Percentiles rank a stretch among this genome's conserved stretches.
These are phyloP conservation scores for Clavispora vitiphila DNA, from an alignment of 805 yeast species.

Conservation along the genomic window DNA sequence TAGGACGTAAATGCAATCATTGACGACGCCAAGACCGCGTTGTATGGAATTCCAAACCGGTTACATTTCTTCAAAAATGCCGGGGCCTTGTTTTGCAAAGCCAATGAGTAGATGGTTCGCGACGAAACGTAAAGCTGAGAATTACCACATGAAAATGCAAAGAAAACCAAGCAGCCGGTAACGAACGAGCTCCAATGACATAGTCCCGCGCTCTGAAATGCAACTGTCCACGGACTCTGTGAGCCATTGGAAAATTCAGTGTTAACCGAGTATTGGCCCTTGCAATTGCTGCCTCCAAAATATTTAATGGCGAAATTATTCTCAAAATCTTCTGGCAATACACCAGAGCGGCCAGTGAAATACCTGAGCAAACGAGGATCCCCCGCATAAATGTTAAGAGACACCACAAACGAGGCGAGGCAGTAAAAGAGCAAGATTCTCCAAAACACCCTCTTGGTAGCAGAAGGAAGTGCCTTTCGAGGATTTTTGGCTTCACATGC, in stretches of 20 bases:
- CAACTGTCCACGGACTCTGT: slow-evolving; percentile 44
- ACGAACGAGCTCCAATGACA: slow-evolving; percentile 34
- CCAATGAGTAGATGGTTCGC: slow-evolving; percentile 37
- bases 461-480: slow-evolving; percentile 68
- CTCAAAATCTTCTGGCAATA: slow-evolving; percentile 15
- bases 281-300: slow-evolving; percentile 35
- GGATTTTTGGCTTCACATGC: slow-evolving; percentile 87
- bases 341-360: slow-evolving; percentile 34
- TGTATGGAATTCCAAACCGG: slow-evolving; percentile 65
- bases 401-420: slow-evolving; percentile 61
- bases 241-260: slow-evolving; percentile 37
- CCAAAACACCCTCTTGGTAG: slow-evolving; percentile 71
- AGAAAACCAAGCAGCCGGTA: slow-evolving; percentile 44
- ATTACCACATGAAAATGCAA: slow-evolving; percentile 42
- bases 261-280: slow-evolving; percentile 16
- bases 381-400: slow-evolving; percentile 70
- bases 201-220: slow-evolving; percentile 34
- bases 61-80: slow-evolving; percentile 54
- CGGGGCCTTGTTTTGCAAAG: slow-evolving; percentile 57
- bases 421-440: slow-evolving; percentile 62
- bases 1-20: slow-evolving; percentile 57
- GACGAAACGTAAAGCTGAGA: slow-evolving; percentile 42
- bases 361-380: slow-evolving; percentile 68
- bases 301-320: slow-evolving; percentile 26
- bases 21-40: slow-evolving; percentile 61